A percentile compares a stretch with the other conserved stretches of the same genome.
These are phyloP conservation scores for Manihot esculenta DNA, from an alignment of 441 rosid species.

Conservation along the genomic window DNA sequence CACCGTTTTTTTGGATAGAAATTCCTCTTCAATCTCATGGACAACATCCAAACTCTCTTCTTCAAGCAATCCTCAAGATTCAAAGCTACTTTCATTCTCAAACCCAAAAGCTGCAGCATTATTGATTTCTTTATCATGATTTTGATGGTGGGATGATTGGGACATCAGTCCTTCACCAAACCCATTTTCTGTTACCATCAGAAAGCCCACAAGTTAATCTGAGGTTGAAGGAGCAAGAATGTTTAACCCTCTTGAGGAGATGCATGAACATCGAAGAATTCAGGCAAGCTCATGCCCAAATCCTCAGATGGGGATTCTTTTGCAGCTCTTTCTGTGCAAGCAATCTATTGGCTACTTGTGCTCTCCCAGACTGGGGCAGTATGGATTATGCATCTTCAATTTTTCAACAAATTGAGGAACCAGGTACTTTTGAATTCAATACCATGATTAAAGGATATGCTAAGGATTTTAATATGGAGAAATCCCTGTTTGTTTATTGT, in stretches of 20 bases:
- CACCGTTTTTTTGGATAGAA: slow-evolving; percentile 23
- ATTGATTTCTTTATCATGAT: slow-evolving; percentile 26
- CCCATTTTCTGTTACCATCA: slow-evolving; percentile 29
- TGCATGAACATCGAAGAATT: slow-evolving; percentile 62
- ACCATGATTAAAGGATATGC: slow-evolving; percentile 61
- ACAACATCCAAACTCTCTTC: slow-evolving; percentile 22
- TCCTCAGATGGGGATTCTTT: slow-evolving; percentile 60
- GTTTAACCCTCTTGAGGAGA: slow-evolving; percentile 51
- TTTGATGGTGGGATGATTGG: slow-evolving; percentile 41
- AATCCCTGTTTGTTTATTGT: slow-evolving; percentile 42
- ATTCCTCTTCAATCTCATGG: slow-evolving; percentile 27
- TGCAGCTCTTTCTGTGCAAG: slow-evolving; percentile 52
- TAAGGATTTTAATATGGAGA: slow-evolving; percentile 35
- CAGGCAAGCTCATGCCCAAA: slow-evolving; percentile 58
- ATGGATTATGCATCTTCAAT: slow-evolving; percentile 63
- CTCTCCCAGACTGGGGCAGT: slow-evolving; percentile 64
- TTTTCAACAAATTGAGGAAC: slow-evolving; percentile 50
- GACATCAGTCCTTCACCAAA: slow-evolving; percentile 38
- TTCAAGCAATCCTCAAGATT: not conserved
- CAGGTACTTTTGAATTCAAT: slow-evolving; percentile 58
- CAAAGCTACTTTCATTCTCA: not conserved
- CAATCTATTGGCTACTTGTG: slow-evolving; percentile 55
- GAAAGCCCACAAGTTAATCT: slow-evolving; percentile 29
- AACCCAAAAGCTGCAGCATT: not conserved
- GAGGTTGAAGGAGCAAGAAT: slow-evolving; percentile 51